Percentiles rank a stretch among this genome's conserved stretches.
Evolutionary conservation across 176 grass and related monocot genomes (phyloP).

Genomic region (barley (Hordeum vulgare)): MorexV3_pseudomolecules_assembly NC_058520.1:249744410-249744909

Average conservation of each 20-base stretch:
- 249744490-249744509: too few relatives aligned
- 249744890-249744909: not conserved
- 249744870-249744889: not conserved
- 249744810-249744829: not conserved
- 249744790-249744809: slow-evolving; percentile 34
- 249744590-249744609: not conserved
- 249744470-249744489: too few relatives aligned
- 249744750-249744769: slow-evolving; percentile 94
- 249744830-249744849: not conserved
- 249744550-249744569: slow-evolving; percentile 6
- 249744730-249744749: slow-evolving; percentile 87
- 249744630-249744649: not conserved
- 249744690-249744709: slow-evolving; percentile 79
- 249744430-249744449: too few relatives aligned
- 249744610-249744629: not conserved
- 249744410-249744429: too few relatives aligned
- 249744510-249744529: too few relatives aligned
- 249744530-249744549: not conserved
- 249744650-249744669: not conserved
- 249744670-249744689: not conserved
- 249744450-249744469: too few relatives aligned
- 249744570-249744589: not conserved
- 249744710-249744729: slow-evolving; percentile 97
- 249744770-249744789: slow-evolving; percentile 56
- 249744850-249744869: not conserved